Conservation (phyloP, 108 stramenopile genomes). For the Fistulifera pelliculosa region DNA sequence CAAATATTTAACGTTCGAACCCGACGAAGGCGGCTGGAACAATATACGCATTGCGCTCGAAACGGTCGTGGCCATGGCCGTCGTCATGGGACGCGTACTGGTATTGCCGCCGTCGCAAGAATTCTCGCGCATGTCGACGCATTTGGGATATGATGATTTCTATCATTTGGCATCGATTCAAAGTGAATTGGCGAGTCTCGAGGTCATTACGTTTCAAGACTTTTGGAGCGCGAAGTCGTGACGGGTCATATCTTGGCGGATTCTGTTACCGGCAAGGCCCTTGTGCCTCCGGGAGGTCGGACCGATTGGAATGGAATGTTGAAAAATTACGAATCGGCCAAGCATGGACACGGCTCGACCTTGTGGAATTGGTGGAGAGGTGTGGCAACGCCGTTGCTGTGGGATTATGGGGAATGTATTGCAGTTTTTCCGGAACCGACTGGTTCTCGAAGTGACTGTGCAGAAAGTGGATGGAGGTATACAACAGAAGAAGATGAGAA, state of each 20-base stretch:
- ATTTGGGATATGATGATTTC: conserved; percentile 61
- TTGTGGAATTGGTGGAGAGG: conserved; percentile 46
- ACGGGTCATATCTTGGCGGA: conserved; percentile 35
- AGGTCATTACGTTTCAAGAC: conserved; percentile 78
- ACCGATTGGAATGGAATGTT: conserved; percentile 54
- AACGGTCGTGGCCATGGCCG: conserved; percentile 76
- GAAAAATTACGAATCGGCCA: conserved; percentile 1
- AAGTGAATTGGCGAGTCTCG: conserved; percentile 46
- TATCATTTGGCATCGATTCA: conserved; percentile 53
- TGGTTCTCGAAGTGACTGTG: conserved; percentile 18
- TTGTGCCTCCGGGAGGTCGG: conserved; percentile 42
- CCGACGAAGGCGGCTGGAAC: conserved; percentile 90
- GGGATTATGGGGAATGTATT: conserved; percentile 38
- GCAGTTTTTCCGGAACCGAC: conserved; percentile 54
- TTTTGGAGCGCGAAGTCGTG: conserved; percentile 65
- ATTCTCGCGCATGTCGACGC: conserved; percentile 6
- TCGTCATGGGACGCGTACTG: conserved; percentile 82
- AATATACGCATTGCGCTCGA: conserved; percentile 94
- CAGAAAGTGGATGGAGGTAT: conserved; percentile 17
- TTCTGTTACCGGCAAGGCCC: conserved; percentile 26
- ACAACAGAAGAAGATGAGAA: conserved; percentile 6
- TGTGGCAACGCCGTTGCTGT: conserved; percentile 33
- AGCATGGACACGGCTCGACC: conserved; percentile 12
- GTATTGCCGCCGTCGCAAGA: conserved; percentile 81
- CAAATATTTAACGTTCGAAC: conserved; percentile 85